Base-by-base conservation (phyloP, 768 basidiomycete genomes). In the Tulasnella sp. region DNA sequence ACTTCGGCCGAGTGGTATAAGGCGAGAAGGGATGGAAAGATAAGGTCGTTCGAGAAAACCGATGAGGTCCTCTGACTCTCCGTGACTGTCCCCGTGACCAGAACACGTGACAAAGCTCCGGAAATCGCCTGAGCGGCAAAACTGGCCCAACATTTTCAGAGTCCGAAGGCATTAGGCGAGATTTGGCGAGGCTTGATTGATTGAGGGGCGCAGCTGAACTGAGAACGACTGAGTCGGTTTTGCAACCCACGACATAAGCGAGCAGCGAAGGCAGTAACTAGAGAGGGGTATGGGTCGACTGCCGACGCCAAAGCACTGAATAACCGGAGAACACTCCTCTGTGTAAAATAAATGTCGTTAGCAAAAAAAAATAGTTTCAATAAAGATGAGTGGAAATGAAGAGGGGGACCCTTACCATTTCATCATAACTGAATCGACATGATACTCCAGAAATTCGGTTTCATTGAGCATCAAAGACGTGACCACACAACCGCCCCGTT, bases 11-110 rank as follows among this genome's bases (percentile, higher is more conserved):
- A 69, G 64, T 14, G 64, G 12, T 34, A 69, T 20, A 0, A 31
- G 28, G n/a, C 8, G 28, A 28, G 16, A 31, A n/a, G 34, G 60
- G 34, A 69, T 34, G 34, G 64, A 69, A 69, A 37, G 34, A 37
- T 34, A 37, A 69, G 28, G 64, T 69, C 64, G 64, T 28, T 37
- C 34, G 31, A 24, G 28, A 69, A 69, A 31, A 28, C 64, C 64
- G 64, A 69, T 69, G 64, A 69, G 64, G 31, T 69, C 64, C 64
- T 69, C 64, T 69, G 64, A 69, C 64, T 69, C 64, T 69, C 64
- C 14, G 64, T 69, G 64, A 69, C 64, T 37, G 24, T 37, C 64
- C 64, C 28, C 64, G 64, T 69, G 64, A 69, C 64, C 5, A 5
- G 34, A 14, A 2, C 64, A 69, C 64, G 64, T 69, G 64, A 69